Conservation (phyloP, 257 asterid genomes). For the Solanum paucissectum region DNA sequence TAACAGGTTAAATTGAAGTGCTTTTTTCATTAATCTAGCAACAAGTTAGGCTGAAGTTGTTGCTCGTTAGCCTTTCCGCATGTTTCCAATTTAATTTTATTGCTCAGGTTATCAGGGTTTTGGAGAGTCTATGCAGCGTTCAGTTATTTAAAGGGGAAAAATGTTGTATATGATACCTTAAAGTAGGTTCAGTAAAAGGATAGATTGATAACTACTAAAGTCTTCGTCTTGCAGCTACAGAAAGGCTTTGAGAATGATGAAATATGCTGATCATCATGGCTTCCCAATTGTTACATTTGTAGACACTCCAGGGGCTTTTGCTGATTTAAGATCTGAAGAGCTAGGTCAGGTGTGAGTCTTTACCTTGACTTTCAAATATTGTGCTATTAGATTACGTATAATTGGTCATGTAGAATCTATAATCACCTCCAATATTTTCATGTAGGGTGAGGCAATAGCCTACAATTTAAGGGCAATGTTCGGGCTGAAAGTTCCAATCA, state of each 20-base stretch:
- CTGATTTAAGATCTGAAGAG: slow-evolving; percentile 83
- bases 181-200: not conserved
- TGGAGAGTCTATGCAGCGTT: not conserved
- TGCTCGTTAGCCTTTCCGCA: not conserved
- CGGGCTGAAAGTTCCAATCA: slow-evolving; percentile 88
- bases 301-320: slow-evolving; percentile 92
- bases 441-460: slow-evolving; percentile 96
- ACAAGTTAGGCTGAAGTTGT: not conserved
- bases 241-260: slow-evolving; percentile 83
- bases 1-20: not conserved
- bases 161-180: not conserved
- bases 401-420: not conserved
- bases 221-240: slow-evolving; percentile 48
- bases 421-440: slow-evolving; percentile 1
- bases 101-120: not conserved
- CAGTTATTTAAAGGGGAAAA: not conserved
- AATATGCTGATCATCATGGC: slow-evolving; percentile 89
- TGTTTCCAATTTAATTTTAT: not conserved
- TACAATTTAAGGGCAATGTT: slow-evolving; percentile 88
- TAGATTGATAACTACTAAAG: not conserved
- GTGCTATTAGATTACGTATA: not conserved
- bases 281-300: slow-evolving; percentile 78
- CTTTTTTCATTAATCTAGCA: not conserved
- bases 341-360: slow-evolving; percentile 57
- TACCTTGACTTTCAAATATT: not conserved